Evolutionary conservation across 2,329 filamentous ascomycete species (phyloP), one percentile per base, ranked within the genome.

Genomic region (Venturia aucupariae): DNA sequence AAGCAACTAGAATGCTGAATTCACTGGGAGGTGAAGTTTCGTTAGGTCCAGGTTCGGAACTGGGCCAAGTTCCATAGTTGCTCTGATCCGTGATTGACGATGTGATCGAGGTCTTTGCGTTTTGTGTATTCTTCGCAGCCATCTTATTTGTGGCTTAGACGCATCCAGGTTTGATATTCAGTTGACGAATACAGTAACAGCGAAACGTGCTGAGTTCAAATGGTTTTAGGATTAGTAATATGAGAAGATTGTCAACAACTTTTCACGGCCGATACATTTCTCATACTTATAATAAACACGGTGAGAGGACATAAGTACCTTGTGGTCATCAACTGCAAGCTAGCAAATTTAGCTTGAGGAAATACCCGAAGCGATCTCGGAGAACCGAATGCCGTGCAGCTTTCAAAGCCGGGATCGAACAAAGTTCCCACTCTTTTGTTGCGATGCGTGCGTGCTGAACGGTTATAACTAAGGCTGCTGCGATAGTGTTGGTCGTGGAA

Each of bases 331-430:
- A 51, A 27, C n/a, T n/a, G n/a, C 22, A 22, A 51, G 46, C 46
- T 51, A 27, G 46, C 24, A 51, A 51, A 51, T 15, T 51, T 51
- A 51, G 22, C 22, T 4, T 22, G 44, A 46, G 4, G 8, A 11
- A 51, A 27, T 22, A 11, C 44, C 30, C 19, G 27, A 7, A 35
- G 51, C 51, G 51, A 57, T 35, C 51, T 57, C 51, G 51, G 51
- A 57, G 30, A n/a, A n/a, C 51, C 51, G 51, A 51, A 51, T 35
- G 51, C 51, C 51, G 51, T 32, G 51, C 51, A 57, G 27, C 15
- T 35, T n/a, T n/a, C 19, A 17, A 11, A 35, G 30, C 51, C 51
- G 51, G 15, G 15, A 11, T 57, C 1, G 15, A 57, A n/a, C 30
- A 35, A 35, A n/a, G n/a, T 35, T 32, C 13, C 51, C 51, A 35